Base-by-base conservation (phyloP, 805 yeast species). In the Sugiyamaella marilandica region DNA sequence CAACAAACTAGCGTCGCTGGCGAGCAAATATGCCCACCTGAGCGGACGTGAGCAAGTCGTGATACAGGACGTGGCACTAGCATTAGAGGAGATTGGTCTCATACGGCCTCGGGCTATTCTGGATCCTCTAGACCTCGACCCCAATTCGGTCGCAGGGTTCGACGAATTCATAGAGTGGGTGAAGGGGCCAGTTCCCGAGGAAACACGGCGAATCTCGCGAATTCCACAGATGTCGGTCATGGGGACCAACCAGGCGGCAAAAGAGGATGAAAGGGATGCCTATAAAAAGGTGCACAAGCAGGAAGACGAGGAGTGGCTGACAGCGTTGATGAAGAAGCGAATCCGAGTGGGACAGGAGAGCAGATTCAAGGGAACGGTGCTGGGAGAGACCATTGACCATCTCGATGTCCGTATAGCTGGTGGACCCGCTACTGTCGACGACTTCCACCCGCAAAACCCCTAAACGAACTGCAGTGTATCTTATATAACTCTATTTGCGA, bases 61-160 rank as follows among this genome's bases (percentile, higher is more conserved):
- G 13, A 65, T 87, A 1, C 84, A 82, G 55, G 98, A 92, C 65
- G 73, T 87, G 5, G 71, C 87, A 14, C 81, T 81, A 62, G 89
- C 94, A 0, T 74, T 91, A 69, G 75, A 80, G 32, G 80, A 82
- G 54, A 66, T 80, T 19, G 85, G 84, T 13, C 69, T 85, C 41
- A 69, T 89, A 14, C 78, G 80, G 41, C 90, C 92, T 0, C 73
- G 76, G 2, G 76, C 74, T 45, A 48, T 70, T 9, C 64, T 84
- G 33, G 88, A 83, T 56, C 75, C 81, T 0, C 77, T 70, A 59
- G 86, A 81, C 55, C 70, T 75, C 2, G 72, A 75, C 45, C 70
- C 72, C 2, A 65, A 72, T 1, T 75, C 77, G 19, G 71, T 71
- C 50, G 66, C 57, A 29, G 87, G 85, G 2, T 73, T 80, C 39